Evolutionary conservation across 495 filamentous ascomycete species (phyloP).

Genomic region (Neurospora africana): DNA sequence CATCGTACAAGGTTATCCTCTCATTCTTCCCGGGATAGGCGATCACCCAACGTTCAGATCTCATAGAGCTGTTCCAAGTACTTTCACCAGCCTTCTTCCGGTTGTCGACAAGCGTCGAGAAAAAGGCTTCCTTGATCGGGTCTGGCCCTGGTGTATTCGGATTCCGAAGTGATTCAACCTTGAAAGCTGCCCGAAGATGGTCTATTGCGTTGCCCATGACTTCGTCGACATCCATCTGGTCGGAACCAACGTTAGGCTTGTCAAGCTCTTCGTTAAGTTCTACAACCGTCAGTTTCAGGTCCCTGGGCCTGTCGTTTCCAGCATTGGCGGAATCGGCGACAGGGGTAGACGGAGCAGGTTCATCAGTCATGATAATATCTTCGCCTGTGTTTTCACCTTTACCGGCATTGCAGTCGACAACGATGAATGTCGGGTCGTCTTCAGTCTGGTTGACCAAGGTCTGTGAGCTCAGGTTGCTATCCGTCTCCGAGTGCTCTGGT

Average conservation of each 20-base stretch:
- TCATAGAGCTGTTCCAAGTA: constrained; percentile 20
- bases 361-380: constrained; percentile 13
- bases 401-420: constrained; percentile 2
- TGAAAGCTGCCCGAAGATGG: constrained; percentile 80
- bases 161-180: constrained; percentile 36
- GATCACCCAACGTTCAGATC: constrained; percentile 19
- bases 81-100: constrained; percentile 27
- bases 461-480: constrained; percentile 31
- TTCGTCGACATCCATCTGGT: constrained; percentile 86
- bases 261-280: constrained; percentile 32
- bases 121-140: constrained; percentile 55
- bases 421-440: constrained; percentile 10
- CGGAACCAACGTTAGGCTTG: constrained; percentile 34
- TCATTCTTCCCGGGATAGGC: constrained; percentile 23
- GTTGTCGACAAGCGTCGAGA: constrained; percentile 34
- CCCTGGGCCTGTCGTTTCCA: constrained; percentile 10
- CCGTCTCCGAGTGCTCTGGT: constrained; percentile 14
- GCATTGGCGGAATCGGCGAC: not conserved
- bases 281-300: constrained; percentile 25
- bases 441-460: constrained; percentile 34
- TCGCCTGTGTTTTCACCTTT: not conserved
- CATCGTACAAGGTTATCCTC: constrained; percentile 60
- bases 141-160: constrained; percentile 41
- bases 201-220: constrained; percentile 87
- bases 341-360: not conserved